phyloP scores from a whole-genome alignment of 2,329 filamentous ascomycete species.

The Neopestalotiopsis sp. region DNA sequence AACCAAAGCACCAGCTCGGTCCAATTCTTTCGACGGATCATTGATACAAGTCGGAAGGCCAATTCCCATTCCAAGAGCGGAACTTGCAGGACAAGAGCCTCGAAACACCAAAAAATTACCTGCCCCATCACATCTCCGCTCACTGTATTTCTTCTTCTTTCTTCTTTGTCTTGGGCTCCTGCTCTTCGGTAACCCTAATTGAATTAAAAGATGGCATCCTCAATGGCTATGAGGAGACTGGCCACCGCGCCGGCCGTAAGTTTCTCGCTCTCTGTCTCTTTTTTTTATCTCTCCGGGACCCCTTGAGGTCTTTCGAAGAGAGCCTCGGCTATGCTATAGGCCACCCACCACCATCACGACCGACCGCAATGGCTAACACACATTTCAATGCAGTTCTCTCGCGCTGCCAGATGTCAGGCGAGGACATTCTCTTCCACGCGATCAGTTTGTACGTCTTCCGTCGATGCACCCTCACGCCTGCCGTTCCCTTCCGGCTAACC shows the following conservation, averaged over 20 bases:
- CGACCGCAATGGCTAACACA: slow-evolving; percentile 2
- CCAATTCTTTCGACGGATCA: slow-evolving; percentile 21
- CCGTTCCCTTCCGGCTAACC: slow-evolving; percentile 23
- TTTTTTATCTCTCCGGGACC: slow-evolving; percentile 1
- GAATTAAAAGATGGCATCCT: slow-evolving; percentile 58
- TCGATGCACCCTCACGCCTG: neutral
- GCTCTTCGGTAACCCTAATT: slow-evolving; percentile 5
- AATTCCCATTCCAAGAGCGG: slow-evolving; percentile 21
- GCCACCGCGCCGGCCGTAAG: slow-evolving; percentile 62
- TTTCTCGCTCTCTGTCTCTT: slow-evolving; percentile 28
- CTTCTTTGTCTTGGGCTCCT: slow-evolving; percentile 17
- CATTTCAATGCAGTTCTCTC: slow-evolving; percentile 61
- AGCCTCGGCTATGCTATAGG: slow-evolving; percentile 15
- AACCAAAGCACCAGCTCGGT: slow-evolving; percentile 15
- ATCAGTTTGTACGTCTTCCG: slow-evolving; percentile 69
- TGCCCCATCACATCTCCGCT: slow-evolving; percentile 15
- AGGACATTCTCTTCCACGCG: slow-evolving; percentile 88
- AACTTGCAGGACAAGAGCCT: slow-evolving; percentile 40
- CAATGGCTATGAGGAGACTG: slow-evolving; percentile 69
- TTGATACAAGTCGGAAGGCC: slow-evolving; percentile 6
- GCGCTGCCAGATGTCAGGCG: slow-evolving; percentile 66
- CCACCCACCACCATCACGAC: neutral
- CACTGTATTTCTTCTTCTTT: slow-evolving; percentile 18
- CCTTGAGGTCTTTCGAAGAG: slow-evolving; percentile 26
- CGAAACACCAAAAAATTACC: slow-evolving; percentile 19